A percentile compares a stretch with the other conserved stretches of the same genome.
These are phyloP conservation scores for Lactarius sp. DNA, from an alignment of 768 basidiomycete species.

Conservation along the genomic window DNA sequence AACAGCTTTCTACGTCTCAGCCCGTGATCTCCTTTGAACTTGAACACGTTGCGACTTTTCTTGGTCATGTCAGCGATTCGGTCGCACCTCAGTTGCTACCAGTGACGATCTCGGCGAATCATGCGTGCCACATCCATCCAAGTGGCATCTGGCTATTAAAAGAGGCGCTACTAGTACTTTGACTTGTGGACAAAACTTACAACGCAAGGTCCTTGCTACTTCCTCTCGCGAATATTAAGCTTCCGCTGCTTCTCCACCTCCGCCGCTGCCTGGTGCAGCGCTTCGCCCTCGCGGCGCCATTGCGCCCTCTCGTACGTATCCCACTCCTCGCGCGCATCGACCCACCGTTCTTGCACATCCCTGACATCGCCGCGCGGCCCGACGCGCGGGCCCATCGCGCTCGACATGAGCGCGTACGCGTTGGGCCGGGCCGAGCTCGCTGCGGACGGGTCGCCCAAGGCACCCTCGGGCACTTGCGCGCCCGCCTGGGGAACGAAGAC, in stretches of 20 bases:
- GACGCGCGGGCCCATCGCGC: constrained; percentile 50
- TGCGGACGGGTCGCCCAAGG: constrained; percentile 32
- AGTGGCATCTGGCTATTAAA: not conserved
- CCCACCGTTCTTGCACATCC: constrained; percentile 91
- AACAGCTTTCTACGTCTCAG: too few species aligned
- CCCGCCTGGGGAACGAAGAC: constrained; percentile 65
- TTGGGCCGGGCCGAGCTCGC: constrained; percentile 54
- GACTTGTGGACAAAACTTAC: not conserved
- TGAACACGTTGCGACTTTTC: too few species aligned
- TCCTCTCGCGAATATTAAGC: constrained; percentile 22
- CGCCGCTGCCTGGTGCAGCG: constrained; percentile 38
- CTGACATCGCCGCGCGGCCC: constrained; percentile 51
- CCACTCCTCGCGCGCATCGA: constrained; percentile 78
- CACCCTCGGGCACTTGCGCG: constrained; percentile 32
- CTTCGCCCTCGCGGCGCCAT: constrained; percentile 74
- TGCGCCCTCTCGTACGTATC: constrained; percentile 74
- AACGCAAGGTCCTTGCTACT: not conserved
- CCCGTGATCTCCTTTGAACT: too few species aligned
- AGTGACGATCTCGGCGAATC: too few species aligned
- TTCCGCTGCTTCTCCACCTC: constrained; percentile 31
- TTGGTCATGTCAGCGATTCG: too few species aligned
- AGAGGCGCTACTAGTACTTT: not conserved
- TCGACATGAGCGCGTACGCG: constrained; percentile 59
- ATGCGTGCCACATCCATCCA: not conserved
- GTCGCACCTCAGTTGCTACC: too few species aligned